These are phyloP conservation scores for Puya raimondii DNA, from an alignment of 176 grass and related monocot species.

Conservation along the genomic window DNA sequence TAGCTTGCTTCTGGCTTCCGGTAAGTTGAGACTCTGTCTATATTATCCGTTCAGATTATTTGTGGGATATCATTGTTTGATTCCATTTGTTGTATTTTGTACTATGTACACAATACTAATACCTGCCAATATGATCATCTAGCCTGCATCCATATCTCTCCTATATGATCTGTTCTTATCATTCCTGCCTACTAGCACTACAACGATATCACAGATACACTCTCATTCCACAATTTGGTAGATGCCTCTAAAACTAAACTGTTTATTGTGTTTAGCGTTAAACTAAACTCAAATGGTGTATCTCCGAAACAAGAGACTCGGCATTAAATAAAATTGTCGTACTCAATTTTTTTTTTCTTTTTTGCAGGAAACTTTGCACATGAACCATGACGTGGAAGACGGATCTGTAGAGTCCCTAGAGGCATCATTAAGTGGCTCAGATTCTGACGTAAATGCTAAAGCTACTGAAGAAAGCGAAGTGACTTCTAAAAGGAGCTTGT, in stretches of 20 bases:
- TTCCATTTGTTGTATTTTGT: neutral
- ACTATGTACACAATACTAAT: too few relatives aligned
- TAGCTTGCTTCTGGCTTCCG: conserved; percentile 64
- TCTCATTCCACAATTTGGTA: too few relatives aligned
- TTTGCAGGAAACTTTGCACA: conserved; percentile 62
- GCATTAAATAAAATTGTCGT: neutral
- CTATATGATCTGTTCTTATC: too few relatives aligned
- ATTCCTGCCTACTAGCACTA: too few relatives aligned
- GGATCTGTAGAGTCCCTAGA: conserved; percentile 33
- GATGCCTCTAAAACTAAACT: too few relatives aligned
- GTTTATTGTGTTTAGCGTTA: too few relatives aligned
- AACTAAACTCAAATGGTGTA: neutral
- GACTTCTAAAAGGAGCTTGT: conserved; percentile 27
- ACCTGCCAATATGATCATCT: too few relatives aligned
- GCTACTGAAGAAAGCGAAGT: conserved; percentile 8
- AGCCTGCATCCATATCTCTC: too few relatives aligned
- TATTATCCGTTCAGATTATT: neutral
- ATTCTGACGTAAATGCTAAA: conserved; percentile 18
- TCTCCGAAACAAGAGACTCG: neutral
- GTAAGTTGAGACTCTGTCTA: conserved; percentile 6
- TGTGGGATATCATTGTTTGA: neutral
- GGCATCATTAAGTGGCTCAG: conserved; percentile 20
- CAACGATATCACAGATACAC: too few relatives aligned
- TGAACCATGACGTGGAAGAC: conserved; percentile 37
- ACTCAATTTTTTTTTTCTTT: neutral